Evolutionary conservation across 2,329 filamentous ascomycete genomes (phyloP), one percentile per base, ranked within the genome.

Genomic region (Epichloe festucae): DNA sequence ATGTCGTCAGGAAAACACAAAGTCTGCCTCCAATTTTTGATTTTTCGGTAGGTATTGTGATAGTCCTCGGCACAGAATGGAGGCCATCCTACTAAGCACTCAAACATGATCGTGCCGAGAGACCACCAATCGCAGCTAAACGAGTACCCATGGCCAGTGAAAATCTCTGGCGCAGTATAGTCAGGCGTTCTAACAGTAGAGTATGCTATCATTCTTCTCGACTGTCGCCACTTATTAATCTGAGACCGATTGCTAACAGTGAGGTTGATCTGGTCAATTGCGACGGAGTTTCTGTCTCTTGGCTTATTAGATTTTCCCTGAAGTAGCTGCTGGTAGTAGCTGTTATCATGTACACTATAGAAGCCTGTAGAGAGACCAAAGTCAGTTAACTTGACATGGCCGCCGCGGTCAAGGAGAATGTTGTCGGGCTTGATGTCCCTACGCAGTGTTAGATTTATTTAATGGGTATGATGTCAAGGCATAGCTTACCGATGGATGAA

Each of bases 81-180:
- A 51, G 93, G 93, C 93, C 93, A 98, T 62, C 93, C 93, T 55
- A 98, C 89, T 59, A 98, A 77, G 69, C 93, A 98, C 70, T 98
- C 93, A 63, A 97, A 98, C 93, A 98, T 97, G 71, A 98, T 98
- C 43, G 93, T 96, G 50, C 93, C 93, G 48, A 98, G 79, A 21
- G 88, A 95, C 93, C 93, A 98, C 93, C 93, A 98, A 74, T 98
- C 93, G 67, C 93, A 98, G 65, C 94, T 85, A 63, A 91, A 95
- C 52, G 89, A 88, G 73, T 98, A 98, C 46, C 93, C 93, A 62
- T 95, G 87, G 17, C 91, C 90, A 45, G 88, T 93, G 69, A 98
- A 97, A 61, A 98, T 97, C 67, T 98, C 93, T 2, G 93, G 93
- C 1, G 93, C 93, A 65, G 98, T 98, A 67, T 98, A 98, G 69